Base-by-base conservation (phyloP, 768 basidiomycete genomes). In the Boletus rubroflammeus region DNA sequence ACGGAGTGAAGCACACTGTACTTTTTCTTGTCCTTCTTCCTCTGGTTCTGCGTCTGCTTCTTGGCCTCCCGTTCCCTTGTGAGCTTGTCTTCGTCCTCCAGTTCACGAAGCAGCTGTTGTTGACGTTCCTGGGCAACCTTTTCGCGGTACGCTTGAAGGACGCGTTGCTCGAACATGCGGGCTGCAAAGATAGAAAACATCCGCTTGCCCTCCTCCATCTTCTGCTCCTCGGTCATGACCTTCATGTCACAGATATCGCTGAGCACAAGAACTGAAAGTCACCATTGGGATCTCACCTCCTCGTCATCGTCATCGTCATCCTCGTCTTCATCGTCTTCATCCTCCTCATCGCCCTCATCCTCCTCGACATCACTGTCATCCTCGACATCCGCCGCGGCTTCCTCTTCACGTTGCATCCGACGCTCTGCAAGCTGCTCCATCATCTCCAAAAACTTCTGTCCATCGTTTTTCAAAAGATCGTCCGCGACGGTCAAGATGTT, bases 121-220 rank as follows among this genome's bases (percentile, higher is more conserved):
- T 98, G 95, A 61, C 93, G 84, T 72, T 96, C 95, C 68, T 96
- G 93, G 13, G 97, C 96, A 17, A 98, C 92, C 72, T 91, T 88
- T 75, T 98, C 96, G 35, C 96, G 88, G 67, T 96, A 98, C 14
- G 96, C 93, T 65, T 93, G 89, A 51, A 97, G 83, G 36, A 98
- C 97, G 23, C 97, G 86, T 73, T 98, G 96, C 75, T 99, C 97
- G 71, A 99, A 98, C 95, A 98, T 97, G 50, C 97, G 85, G 40
- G 97, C 97, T 15, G 97, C 97, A 65, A 99, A 99, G 73, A 99
- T 97, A 60, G 93, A 94, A 77, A 99, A 99, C 97, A 99, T 99
- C 47, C 92, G 84, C 72, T 95, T 93, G 61, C 97, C 97, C 74
- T 98, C 97, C 72, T 98, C 96, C 89, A 96, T 95, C 74, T 96